Conservation (phyloP, 2,329 filamentous ascomycete genomes). For the Lecanosticta acicola region DNA sequence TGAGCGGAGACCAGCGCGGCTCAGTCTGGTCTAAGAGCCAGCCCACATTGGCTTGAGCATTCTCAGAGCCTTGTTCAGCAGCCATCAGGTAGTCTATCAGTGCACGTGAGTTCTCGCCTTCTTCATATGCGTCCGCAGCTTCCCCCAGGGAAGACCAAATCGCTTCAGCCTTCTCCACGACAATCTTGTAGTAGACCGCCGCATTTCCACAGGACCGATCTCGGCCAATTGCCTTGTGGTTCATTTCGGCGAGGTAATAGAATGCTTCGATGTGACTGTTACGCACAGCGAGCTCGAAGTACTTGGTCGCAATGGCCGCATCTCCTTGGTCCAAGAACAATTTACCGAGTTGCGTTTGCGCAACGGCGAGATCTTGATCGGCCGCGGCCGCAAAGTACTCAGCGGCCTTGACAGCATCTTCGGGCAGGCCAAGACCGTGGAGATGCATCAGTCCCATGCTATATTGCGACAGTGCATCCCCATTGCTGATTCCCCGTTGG, state of each 20-base stretch:
- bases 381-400: constrained; percentile 72
- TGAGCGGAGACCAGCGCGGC: constrained; percentile 15
- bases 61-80: constrained; percentile 87
- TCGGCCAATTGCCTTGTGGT: constrained; percentile 70
- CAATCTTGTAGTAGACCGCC: constrained; percentile 78
- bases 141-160: constrained; percentile 76
- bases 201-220: constrained; percentile 74
- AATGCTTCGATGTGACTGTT: constrained; percentile 82
- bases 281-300: constrained; percentile 79
- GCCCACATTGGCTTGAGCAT: constrained; percentile 82
- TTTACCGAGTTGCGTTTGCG: constrained; percentile 76
- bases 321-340: constrained; percentile 87
- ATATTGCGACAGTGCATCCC: constrained; percentile 79
- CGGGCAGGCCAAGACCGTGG: constrained; percentile 65
- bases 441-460: constrained; percentile 78
- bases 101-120: constrained; percentile 72
- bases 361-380: constrained; percentile 72
- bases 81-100: constrained; percentile 79
- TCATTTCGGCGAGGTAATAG: constrained; percentile 88
- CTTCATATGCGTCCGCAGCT: constrained; percentile 75
- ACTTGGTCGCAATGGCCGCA: constrained; percentile 69
- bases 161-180: constrained; percentile 82
- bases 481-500: constrained; percentile 66
- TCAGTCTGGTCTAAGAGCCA: constrained; percentile 67
- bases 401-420: constrained; percentile 66